phyloP scores from a whole-genome alignment of 73 alveolate species.

The Stentor roeselii region DNA sequence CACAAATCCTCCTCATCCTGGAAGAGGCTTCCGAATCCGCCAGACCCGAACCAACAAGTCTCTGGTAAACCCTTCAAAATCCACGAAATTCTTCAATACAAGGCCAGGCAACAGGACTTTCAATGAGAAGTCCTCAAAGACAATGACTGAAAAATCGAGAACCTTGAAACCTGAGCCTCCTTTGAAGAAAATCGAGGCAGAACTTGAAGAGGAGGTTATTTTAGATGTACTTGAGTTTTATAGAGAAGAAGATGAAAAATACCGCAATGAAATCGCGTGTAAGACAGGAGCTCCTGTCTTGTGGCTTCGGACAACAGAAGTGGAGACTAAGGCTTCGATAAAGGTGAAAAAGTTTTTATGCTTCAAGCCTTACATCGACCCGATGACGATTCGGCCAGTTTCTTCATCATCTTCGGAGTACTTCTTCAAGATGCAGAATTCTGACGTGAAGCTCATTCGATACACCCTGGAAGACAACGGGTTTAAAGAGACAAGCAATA shows the following conservation, averaged over 20 bases:
- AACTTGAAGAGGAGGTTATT: background rate
- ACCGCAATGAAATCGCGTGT: background rate
- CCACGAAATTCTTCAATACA: background rate
- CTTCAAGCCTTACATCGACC: constrained; percentile 53
- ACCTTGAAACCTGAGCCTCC: constrained; percentile 12
- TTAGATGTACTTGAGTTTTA: background rate
- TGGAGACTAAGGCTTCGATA: background rate
- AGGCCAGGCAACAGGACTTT: no score
- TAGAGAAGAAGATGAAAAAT: constrained; percentile 20
- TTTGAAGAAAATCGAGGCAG: background rate
- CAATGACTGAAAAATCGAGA: no score
- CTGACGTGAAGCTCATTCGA: constrained; percentile 53
- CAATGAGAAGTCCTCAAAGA: no score
- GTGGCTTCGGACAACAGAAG: constrained; percentile 17
- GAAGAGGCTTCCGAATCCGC: background rate
- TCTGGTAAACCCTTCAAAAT: background rate
- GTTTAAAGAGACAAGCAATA: constrained; percentile 49
- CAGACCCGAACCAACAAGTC: background rate
- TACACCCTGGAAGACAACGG: constrained; percentile 72
- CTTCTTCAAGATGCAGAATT: constrained; percentile 48
- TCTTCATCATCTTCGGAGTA: constrained; percentile 38
- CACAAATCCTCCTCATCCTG: background rate
- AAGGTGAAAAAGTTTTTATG: constrained; percentile 34
- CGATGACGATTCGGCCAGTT: constrained; percentile 45
- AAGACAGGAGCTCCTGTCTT: constrained; percentile 26